Percentiles rank a stretch among this genome's conserved stretches.
phyloP scores from a whole-genome alignment of 805 yeast species.

The Wickerhamomyces tratensis region DNA sequence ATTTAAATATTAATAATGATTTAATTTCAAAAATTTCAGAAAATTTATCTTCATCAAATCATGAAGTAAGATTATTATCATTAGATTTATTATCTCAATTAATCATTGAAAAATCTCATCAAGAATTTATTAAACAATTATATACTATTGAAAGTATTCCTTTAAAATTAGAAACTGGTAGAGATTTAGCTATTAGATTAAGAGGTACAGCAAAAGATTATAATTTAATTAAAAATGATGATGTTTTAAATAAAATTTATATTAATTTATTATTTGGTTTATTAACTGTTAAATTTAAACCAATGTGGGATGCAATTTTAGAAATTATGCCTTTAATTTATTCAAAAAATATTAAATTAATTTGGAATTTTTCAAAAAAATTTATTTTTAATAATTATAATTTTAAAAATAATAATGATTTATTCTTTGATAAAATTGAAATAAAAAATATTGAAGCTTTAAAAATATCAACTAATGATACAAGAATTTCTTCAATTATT shows the following conservation, averaged over 20 bases:
- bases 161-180: conserved; percentile 51
- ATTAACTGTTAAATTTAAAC: conserved; percentile 67
- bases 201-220: conserved; percentile 44
- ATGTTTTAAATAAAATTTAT: conserved; percentile 22
- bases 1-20: neutral
- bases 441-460: conserved; percentile 5
- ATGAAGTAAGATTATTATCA: conserved; percentile 38
- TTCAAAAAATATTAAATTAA: conserved; percentile 27
- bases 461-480: conserved; percentile 9
- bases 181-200: conserved; percentile 65
- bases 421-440: conserved; percentile 7
- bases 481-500: conserved; percentile 9
- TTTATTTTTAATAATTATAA: conserved; percentile 19
- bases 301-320: conserved; percentile 72
- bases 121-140: conserved; percentile 36
- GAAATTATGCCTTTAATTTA: conserved; percentile 46
- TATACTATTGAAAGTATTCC: conserved; percentile 65
- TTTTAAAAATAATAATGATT: neutral
- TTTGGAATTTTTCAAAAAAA: conserved; percentile 46
- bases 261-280: conserved; percentile 57
- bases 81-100: conserved; percentile 24
- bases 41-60: conserved; percentile 40
- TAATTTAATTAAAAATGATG: conserved; percentile 17
- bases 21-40: conserved; percentile 19
- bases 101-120: conserved; percentile 22